Conservation (phyloP, 768 basidiomycete species). For the Peribolospora kevripleyi region DNA sequence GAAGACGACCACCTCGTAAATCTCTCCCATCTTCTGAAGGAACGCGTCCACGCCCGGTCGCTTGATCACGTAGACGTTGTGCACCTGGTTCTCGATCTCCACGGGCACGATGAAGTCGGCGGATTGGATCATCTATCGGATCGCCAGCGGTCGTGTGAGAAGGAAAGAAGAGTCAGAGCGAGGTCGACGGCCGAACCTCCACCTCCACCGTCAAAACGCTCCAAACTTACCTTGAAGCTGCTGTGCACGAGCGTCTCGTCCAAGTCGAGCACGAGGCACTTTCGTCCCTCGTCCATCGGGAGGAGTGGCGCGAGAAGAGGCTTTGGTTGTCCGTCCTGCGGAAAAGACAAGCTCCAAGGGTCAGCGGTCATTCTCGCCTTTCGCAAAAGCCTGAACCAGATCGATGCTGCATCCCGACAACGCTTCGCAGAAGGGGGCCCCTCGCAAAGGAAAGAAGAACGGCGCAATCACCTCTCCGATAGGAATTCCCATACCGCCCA, state of each 20-base stretch:
- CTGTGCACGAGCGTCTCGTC: conserved; percentile 94
- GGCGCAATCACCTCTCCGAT: conserved; percentile 50
- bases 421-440: background rate
- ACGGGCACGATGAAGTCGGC: conserved; percentile 98
- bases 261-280: conserved; percentile 86
- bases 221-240: conserved; percentile 69
- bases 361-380: background rate
- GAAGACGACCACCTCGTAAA: conserved; percentile 94
- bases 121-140: conserved; percentile 54
- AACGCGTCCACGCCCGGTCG: conserved; percentile 92
- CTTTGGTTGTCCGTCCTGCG: conserved; percentile 50
- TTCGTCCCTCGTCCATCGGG: conserved; percentile 58
- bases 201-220: background rate
- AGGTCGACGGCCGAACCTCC: background rate
- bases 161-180: background rate
- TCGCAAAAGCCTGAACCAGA: background rate
- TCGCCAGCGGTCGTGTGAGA: conserved; percentile 5
- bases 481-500: conserved; percentile 85
- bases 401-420: background rate
- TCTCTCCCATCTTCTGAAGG: conserved; percentile 91
- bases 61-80: conserved; percentile 97
- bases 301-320: conserved; percentile 71
- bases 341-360: background rate
- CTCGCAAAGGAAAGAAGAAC: conserved; percentile 1
- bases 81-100: conserved; percentile 93